A percentile compares a stretch with the other conserved stretches of the same genome.
Conservation (phyloP, 495 filamentous ascomycete species). For the Trichoderma reesei region DNA sequence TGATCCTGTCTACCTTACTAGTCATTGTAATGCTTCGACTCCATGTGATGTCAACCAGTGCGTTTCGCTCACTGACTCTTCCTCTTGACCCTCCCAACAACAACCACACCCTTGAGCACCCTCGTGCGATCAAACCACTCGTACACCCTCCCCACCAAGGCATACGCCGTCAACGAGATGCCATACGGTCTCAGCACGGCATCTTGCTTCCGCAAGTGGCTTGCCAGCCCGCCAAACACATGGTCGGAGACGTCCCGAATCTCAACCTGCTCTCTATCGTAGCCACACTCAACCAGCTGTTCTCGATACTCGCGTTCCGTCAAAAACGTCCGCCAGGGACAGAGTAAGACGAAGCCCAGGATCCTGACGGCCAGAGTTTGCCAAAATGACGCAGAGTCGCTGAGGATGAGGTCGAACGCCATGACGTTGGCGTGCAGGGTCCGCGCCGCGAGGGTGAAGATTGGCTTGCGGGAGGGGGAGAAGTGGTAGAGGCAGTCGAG, state of each 20-base stretch:
- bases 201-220: constrained; percentile 26
- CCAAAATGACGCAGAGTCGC: not conserved
- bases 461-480: constrained; percentile 32
- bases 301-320: constrained; percentile 11
- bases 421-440: constrained; percentile 34
- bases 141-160: constrained; percentile 28
- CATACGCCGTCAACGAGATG: constrained; percentile 30
- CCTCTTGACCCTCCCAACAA: constrained; percentile 25
- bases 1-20: too few species aligned
- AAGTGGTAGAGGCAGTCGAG: constrained; percentile 45
- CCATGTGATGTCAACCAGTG: not conserved
- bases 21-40: too few species aligned
- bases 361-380: not conserved
- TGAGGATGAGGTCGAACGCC: constrained; percentile 17
- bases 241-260: constrained; percentile 37
- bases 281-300: constrained; percentile 22
- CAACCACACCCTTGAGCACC: constrained; percentile 33
- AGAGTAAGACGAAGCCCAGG: constrained; percentile 14
- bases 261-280: constrained; percentile 26
- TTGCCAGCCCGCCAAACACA: constrained; percentile 32
- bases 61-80: not conserved
- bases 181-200: constrained; percentile 25
- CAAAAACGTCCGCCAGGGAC: constrained; percentile 12
- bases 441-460: constrained; percentile 26
- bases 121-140: constrained; percentile 36